Base-by-base conservation (phyloP, 2,329 filamentous ascomycete genomes). In the Penicillium thymicola region DNA sequence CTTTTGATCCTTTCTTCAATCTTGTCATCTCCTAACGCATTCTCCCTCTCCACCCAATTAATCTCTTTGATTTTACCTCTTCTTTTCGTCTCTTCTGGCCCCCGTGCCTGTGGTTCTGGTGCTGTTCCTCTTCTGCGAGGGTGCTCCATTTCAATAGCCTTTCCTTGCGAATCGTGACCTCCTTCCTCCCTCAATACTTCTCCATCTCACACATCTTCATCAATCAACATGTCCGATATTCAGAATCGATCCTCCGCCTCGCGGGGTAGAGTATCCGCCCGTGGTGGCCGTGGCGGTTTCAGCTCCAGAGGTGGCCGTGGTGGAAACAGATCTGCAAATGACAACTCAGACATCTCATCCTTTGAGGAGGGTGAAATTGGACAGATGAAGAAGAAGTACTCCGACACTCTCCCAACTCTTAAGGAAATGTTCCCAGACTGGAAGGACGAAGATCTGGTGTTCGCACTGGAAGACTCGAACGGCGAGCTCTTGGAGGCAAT, bases 341-440 rank as follows among this genome's bases (percentile, higher is more conserved):
- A 91, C 73, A 84, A 85, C 75, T 78, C 78, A 82, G 81, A 85
- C 87, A 71, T 79, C 83, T 69, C 80, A 79, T 62, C 83, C 65
- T 83, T 89, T 62, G 85, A 88, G 71, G 92, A 97, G 75, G 89
- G 90, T 75, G 92, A 97, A 76, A 84, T 97, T 65, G 90, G 89
- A 72, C 86, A 95, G 78, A 86, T 97, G 73, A 95, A 95, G 84
- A 92, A 90, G 81, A 87, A 90, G 75, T 94, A 96, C 73, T 84
- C 89, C 70, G 80, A 81, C 70, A 90, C 93, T 79, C 84, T 96
- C 67, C 81, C 82, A 60, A 86, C 88, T 69, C 86, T 99, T 74
- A 92, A 90, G 79, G 92, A 96, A 75, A 87, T 97, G 79, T 97
- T 96, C 80, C 86, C 90, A 58, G 89, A 92, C 76, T 97, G 93